phyloP scores from a whole-genome alignment of 2,329 filamentous ascomycete genomes.

The Lasiodiplodia sp. region DNA sequence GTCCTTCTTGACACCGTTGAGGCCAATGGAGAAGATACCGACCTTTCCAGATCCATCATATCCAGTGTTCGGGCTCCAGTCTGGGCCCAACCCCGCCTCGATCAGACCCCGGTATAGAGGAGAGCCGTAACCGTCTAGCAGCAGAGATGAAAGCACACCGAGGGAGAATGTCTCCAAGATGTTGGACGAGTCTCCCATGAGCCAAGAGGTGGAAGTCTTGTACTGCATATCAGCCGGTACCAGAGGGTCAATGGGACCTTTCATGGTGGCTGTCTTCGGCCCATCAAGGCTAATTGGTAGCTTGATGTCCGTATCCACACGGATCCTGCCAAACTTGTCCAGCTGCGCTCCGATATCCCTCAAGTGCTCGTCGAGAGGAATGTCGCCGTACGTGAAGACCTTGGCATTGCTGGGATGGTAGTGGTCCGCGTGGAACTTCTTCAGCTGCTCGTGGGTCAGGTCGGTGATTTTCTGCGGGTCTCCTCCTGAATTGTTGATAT shows the following conservation, averaged over 20 bases:
- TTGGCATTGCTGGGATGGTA: conserved; percentile 99
- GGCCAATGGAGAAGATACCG: conserved; percentile 87
- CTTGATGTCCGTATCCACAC: conserved; percentile 76
- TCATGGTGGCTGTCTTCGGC: conserved; percentile 72
- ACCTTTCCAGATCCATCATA: conserved; percentile 80
- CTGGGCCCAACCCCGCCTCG: conserved; percentile 86
- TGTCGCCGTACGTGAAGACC: conserved; percentile 92
- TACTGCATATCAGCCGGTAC: conserved; percentile 85
- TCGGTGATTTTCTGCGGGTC: conserved; percentile 97
- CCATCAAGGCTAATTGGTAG: conserved; percentile 75
- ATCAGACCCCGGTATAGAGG: conserved; percentile 89
- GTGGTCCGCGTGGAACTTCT: conserved; percentile 86
- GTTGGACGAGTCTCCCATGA: conserved; percentile 82
- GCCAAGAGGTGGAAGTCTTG: conserved; percentile 94
- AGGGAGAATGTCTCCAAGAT: conserved; percentile 89
- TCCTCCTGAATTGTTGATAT: conserved; percentile 94
- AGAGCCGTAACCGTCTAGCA: conserved; percentile 95
- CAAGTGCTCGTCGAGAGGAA: conserved; percentile 83
- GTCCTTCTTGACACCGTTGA: conserved; percentile 85
- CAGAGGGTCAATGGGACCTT: conserved; percentile 85
- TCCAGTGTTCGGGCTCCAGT: conserved; percentile 94
- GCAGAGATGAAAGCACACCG: conserved; percentile 78
- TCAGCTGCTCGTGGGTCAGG: conserved; percentile 87
- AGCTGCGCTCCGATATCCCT: conserved; percentile 79
- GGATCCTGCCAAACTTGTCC: conserved; percentile 73